phyloP scores from a whole-genome alignment of 2,329 filamentous ascomycete species.

The Niveomyces coronatus region DNA sequence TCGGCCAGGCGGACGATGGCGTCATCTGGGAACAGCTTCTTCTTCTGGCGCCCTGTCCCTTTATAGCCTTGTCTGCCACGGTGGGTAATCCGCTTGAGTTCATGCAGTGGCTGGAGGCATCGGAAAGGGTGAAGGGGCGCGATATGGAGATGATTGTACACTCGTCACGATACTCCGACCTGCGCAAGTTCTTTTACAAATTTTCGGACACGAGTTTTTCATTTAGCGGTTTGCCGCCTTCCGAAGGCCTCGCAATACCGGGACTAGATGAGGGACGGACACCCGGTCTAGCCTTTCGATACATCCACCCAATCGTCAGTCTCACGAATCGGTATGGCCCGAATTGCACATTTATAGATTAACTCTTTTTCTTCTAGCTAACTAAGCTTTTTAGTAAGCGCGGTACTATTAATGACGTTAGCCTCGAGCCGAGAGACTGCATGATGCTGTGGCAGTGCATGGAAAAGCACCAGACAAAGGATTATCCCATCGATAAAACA shows the following conservation, averaged over 20 bases:
- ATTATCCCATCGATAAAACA: slow-evolving; percentile 37
- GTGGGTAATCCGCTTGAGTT: slow-evolving; percentile 68
- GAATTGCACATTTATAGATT: neutral
- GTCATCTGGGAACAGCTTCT: slow-evolving; percentile 71
- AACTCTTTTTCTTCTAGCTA: neutral
- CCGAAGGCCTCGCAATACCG: slow-evolving; percentile 39
- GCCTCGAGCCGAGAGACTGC: slow-evolving; percentile 62
- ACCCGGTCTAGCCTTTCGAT: slow-evolving; percentile 38
- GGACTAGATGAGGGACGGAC: slow-evolving; percentile 35
- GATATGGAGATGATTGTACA: slow-evolving; percentile 60
- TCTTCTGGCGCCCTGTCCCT: slow-evolving; percentile 62
- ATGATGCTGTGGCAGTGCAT: slow-evolving; percentile 55
- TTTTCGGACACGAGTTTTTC: slow-evolving; percentile 29
- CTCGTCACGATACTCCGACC: slow-evolving; percentile 60
- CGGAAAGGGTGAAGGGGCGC: slow-evolving; percentile 52
- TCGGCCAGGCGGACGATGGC: slow-evolving; percentile 66
- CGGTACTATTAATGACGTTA: slow-evolving; percentile 57
- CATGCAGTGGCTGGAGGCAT: slow-evolving; percentile 53
- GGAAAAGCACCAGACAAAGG: slow-evolving; percentile 41
- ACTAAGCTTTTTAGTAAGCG: slow-evolving; percentile 29
- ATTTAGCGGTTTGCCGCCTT: slow-evolving; percentile 22
- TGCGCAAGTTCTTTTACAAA: slow-evolving; percentile 62
- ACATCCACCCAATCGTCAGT: slow-evolving; percentile 57
- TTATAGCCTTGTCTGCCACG: slow-evolving; percentile 71
- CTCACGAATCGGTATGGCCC: slow-evolving; percentile 42